Evolutionary conservation across 768 basidiomycete species (phyloP).

Genomic region (Suillus weaverae): DNA sequence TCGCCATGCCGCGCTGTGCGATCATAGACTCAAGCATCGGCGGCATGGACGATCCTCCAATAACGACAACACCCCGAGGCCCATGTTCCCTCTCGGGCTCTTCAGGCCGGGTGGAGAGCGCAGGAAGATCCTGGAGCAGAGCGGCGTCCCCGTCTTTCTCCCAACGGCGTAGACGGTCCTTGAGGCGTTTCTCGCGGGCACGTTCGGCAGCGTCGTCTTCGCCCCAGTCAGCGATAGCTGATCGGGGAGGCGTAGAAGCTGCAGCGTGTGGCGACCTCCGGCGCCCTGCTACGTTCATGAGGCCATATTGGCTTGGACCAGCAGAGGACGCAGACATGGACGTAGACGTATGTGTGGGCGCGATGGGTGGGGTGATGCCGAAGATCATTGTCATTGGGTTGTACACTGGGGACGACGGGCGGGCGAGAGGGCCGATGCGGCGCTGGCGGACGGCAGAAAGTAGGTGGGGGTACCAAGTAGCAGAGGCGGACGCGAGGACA

Average conservation of each 20-base stretch:
- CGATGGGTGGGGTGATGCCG: slow-evolving; percentile 79
- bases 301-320: slow-evolving; percentile 28
- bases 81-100: slow-evolving; percentile 34
- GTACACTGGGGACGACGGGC: slow-evolving; percentile 56
- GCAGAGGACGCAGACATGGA: slow-evolving; percentile 21
- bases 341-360: slow-evolving; percentile 19
- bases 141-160: slow-evolving; percentile 56
- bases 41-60: slow-evolving; percentile 45
- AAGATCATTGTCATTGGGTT: slow-evolving; percentile 84
- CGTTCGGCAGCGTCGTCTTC: slow-evolving; percentile 67
- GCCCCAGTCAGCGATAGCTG: slow-evolving; percentile 53
- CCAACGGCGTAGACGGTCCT: slow-evolving; percentile 73
- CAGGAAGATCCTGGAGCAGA: slow-evolving; percentile 65
- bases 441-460: slow-evolving; percentile 76
- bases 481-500: slow-evolving; percentile 68
- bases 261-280: slow-evolving; percentile 37
- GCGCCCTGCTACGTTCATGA: slow-evolving; percentile 49
- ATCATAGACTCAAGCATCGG: slow-evolving; percentile 24
- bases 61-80: slow-evolving; percentile 45
- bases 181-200: slow-evolving; percentile 70
- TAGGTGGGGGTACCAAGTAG: slow-evolving; percentile 80
- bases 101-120: slow-evolving; percentile 42
- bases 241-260: slow-evolving; percentile 32
- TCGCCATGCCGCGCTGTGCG: slow-evolving; percentile 21
- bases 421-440: slow-evolving; percentile 61